Evolutionary conservation across 2,329 filamentous ascomycete species (phyloP).

Genomic region (Sclerotinia subarctica): DNA sequence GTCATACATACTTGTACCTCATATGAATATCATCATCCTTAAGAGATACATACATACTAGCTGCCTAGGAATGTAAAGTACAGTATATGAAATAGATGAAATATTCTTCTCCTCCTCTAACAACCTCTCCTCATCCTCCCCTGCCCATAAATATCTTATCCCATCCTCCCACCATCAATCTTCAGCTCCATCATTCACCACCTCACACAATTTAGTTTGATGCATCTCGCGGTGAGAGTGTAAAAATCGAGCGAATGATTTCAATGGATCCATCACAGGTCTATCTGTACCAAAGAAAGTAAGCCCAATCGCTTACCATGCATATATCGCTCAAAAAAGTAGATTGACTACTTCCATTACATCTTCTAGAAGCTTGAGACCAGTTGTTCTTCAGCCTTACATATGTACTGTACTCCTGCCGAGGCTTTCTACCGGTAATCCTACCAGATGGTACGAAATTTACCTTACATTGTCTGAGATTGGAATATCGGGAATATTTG

Average conservation of each 20-base stretch:
- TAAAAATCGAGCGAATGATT: neutral
- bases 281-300: neutral
- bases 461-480: neutral
- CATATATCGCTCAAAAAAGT: neutral
- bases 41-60: too few relatives aligned
- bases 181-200: neutral
- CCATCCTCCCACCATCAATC: neutral
- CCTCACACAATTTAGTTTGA: neutral
- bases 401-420: constrained; percentile 8
- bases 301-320: constrained; percentile 9
- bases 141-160: neutral
- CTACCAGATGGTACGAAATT: neutral
- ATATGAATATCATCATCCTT: neutral
- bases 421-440: neutral
- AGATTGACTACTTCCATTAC: constrained; percentile 31
- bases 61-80: too few relatives aligned
- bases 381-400: constrained; percentile 24
- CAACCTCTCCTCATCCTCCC: neutral
- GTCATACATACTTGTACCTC: neutral
- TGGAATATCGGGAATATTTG: neutral
- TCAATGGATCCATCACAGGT: neutral
- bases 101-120: too few relatives aligned
- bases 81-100: neutral
- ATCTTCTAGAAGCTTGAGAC: constrained; percentile 26
- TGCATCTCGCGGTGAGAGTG: neutral